Conservation (phyloP, 257 asterid genomes). For the Galeopsis tetrahit region DNA sequence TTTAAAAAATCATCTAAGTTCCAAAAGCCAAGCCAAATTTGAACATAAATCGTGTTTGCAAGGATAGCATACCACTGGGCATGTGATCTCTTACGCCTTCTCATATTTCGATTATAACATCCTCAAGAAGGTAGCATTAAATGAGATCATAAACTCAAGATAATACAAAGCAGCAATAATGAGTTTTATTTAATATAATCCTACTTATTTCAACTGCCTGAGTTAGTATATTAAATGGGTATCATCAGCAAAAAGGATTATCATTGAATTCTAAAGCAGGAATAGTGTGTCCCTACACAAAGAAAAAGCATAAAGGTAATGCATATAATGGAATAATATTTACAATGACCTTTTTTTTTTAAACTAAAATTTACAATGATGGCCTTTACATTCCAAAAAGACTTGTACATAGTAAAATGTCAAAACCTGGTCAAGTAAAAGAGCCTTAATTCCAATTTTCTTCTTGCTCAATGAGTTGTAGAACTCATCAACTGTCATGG, state of each 20-base stretch:
- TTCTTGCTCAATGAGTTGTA: conserved; percentile 68
- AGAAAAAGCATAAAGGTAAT: not conserved
- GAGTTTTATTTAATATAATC: conserved; percentile 10
- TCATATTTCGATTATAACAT: not conserved
- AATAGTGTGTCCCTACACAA: conserved; percentile 13
- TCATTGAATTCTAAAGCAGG: conserved; percentile 7
- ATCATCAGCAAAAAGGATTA: not conserved
- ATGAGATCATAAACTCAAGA: conserved; percentile 18
- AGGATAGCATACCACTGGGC: conserved; percentile 13
- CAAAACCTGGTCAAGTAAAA: conserved; percentile 96
- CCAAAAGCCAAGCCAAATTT: conserved; percentile 15
- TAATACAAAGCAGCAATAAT: conserved; percentile 12
- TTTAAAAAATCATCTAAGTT: not conserved
- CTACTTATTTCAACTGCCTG: conserved; percentile 14
- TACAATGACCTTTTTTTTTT: not conserved
- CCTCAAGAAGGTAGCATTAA: conserved; percentile 15
- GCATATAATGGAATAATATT: conserved; percentile 1
- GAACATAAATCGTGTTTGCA: not conserved
- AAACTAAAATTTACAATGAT: too few species aligned
- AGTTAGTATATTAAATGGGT: conserved; percentile 14
- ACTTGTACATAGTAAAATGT: conserved; percentile 24
- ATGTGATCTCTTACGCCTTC: conserved; percentile 10
- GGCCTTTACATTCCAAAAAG: conserved; percentile 16
- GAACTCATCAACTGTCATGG: conserved; percentile 71
- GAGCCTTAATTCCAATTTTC: conserved; percentile 92